Base-by-base conservation (phyloP, 345 rosid species). In the Hypericum androsaemum region DNA sequence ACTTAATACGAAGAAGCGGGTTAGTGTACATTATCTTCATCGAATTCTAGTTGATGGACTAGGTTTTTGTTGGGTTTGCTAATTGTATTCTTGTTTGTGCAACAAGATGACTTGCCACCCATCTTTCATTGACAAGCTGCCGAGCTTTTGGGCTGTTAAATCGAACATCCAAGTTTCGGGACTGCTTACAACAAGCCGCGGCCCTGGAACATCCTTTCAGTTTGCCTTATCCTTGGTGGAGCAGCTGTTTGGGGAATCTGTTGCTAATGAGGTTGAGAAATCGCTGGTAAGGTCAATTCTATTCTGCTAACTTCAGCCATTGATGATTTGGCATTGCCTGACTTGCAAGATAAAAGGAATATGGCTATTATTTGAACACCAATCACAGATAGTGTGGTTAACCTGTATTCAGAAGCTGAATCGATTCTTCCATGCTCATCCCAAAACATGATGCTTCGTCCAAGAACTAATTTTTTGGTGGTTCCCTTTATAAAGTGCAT, bases 51-150 rank as follows among this genome's bases (percentile, higher is more conserved):
- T 10, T 51, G 12, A 10, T 41, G 3, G 13, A 17, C 10, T 60
- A 35, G 10, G 39, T 39, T n/a, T 56, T 5, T 44, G 50, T 56
- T 74, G 46, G 55, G 63, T 56, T 71, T 56, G 57, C 79, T 82
- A 72, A 81, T 63, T 56, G 55, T 64, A 52, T 65, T 67, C 68
- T 74, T 73, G 80, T 64, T 68, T 75, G 36, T 73, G 65, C 64
- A 83, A 77, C 76, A 77, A 84, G 97, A 75, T 71, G 58, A 83
- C 97, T 16, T 74, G 97, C 68, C 97, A 89, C 72, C 95, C 95
- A 54, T 88, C 95, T 32, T 86, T 89, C 66, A 68, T 61, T 50
- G 78, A 81, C 73, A 75, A 72, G 75, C 95, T 90, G 65, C 95
- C 98, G 12, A 77, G 80, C 14, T 82, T 84, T 59, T 87, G 96